phyloP scores from a whole-genome alignment of 2,329 filamentous ascomycete genomes.

The Penicillium sp. region DNA sequence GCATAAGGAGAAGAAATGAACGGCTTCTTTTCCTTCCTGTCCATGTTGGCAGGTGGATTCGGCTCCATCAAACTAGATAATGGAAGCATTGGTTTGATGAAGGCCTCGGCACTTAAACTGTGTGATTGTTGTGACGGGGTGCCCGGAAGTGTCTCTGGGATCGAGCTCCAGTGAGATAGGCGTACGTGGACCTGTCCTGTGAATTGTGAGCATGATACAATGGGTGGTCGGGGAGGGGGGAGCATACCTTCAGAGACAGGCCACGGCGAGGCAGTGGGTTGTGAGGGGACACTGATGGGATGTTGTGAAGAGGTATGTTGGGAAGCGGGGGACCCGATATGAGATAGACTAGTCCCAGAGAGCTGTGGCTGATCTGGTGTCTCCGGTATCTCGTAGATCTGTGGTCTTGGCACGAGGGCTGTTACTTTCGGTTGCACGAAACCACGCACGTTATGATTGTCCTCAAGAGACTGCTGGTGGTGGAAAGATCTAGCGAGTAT shows the following conservation, averaged over 20 bases:
- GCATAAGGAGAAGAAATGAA: background rate
- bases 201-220: background rate
- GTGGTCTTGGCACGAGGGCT: background rate
- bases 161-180: background rate
- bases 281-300: background rate
- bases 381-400: conserved; percentile 23
- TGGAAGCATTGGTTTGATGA: background rate
- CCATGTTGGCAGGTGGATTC: conserved; percentile 17
- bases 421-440: background rate
- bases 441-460: background rate
- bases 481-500: background rate
- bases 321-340: background rate
- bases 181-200: background rate
- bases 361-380: conserved; percentile 14
- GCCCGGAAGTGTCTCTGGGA: conserved; percentile 1
- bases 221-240: no score
- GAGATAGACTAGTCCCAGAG: background rate
- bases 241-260: background rate
- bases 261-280: background rate
- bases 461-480: background rate
- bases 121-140: background rate
- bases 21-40: conserved; percentile 16
- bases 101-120: background rate
- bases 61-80: background rate
- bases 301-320: background rate